Evolutionary conservation across 192 early-diverging fungal genomes (phyloP), one percentile per base, ranked within the genome.

Genomic region (Geranomyces variabilis): DNA sequence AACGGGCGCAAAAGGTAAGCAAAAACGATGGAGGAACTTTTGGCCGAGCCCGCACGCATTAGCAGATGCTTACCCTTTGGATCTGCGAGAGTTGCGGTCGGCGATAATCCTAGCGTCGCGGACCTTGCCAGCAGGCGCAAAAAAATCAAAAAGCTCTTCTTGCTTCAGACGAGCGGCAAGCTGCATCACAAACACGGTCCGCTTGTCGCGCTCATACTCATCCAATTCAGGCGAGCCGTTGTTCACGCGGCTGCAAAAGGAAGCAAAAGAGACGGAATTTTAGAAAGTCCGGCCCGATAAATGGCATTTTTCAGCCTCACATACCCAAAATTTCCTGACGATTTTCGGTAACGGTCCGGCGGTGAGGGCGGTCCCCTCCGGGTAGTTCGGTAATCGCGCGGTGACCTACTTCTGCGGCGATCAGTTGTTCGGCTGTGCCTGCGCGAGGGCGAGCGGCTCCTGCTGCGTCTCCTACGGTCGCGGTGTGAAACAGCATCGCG

Each of bases 171-270:
- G 86, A 14, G 90, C 89, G 22, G 94, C 91, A 36, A 99, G 87
- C 77, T 99, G 96, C 86, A 91, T 93, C 13, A 94, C 90, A 85
- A 99, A 95, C 15, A 99, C 94, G 0, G 96, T 98, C 67, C 96
- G 87, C 79, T 88, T 81, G 70, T 96, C 94, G 45, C 94, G 90
- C 67, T 94, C 90, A 12, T 85, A 82, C 68, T 90, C 89, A 62
- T 85, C 83, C 61, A 93, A 76, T 88, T 44, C 90, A n/a, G 64
- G 61, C 21, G 66, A 60, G 22, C 28, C 51, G 15, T 4, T 53
- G 51, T 15, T n/a, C 7, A 26, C 17, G 51, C 24, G 51, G 15
- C 51, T 53, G 51, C 3, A 24, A 24, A 53, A n/a, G 7, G 17
- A 15, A 53, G 7, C 3, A 53, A 26, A 53, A 24, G 10, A 41